These are phyloP conservation scores for Oropetium thomaeum DNA, from an alignment of 176 grass and related monocot species.

Conservation along the genomic window DNA sequence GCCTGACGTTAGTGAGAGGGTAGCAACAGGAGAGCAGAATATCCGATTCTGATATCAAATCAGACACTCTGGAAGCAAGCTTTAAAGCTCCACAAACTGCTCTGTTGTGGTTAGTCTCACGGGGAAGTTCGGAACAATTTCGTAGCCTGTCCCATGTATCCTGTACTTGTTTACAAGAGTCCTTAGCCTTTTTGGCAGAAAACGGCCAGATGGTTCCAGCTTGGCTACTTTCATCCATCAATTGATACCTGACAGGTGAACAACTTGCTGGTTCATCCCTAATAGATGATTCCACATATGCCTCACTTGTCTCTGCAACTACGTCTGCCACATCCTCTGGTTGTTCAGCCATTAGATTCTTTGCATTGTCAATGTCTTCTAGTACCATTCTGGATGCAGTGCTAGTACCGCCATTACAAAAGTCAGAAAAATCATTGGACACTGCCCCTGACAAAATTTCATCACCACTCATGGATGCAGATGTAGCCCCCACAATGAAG, in stretches of 20 bases:
- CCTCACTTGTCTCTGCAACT: slow-evolving; percentile 50
- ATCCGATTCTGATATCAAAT: slow-evolving; percentile 86
- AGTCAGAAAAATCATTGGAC: slow-evolving; percentile 36
- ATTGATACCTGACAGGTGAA: slow-evolving; percentile 50
- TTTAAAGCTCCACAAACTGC: slow-evolving; percentile 49
- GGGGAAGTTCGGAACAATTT: slow-evolving; percentile 41
- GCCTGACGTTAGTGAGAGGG: slow-evolving; percentile 56
- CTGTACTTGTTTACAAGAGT: slow-evolving; percentile 47
- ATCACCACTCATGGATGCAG: slow-evolving; percentile 48
- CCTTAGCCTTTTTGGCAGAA: slow-evolving; percentile 40
- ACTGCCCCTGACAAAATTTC: slow-evolving; percentile 46
- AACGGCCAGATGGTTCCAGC: slow-evolving; percentile 51
- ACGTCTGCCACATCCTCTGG: slow-evolving; percentile 34
- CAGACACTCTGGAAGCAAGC: slow-evolving; percentile 46
- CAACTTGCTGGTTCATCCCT: slow-evolving; percentile 47
- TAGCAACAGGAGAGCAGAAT: slow-evolving; percentile 58
- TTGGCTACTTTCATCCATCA: slow-evolving; percentile 92
- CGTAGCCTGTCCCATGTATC: slow-evolving; percentile 82
- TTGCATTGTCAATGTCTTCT: slow-evolving; percentile 29
- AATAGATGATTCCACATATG: slow-evolving; percentile 36
- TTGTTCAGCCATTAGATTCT: slow-evolving; percentile 20
- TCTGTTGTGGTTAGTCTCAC: slow-evolving; percentile 47
- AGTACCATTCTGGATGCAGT: not conserved
- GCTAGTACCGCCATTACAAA: slow-evolving; percentile 1
- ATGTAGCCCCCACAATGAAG: slow-evolving; percentile 28